phyloP scores from a whole-genome alignment of 108 stramenopile species.

The Fragilaria crotonensis region DNA sequence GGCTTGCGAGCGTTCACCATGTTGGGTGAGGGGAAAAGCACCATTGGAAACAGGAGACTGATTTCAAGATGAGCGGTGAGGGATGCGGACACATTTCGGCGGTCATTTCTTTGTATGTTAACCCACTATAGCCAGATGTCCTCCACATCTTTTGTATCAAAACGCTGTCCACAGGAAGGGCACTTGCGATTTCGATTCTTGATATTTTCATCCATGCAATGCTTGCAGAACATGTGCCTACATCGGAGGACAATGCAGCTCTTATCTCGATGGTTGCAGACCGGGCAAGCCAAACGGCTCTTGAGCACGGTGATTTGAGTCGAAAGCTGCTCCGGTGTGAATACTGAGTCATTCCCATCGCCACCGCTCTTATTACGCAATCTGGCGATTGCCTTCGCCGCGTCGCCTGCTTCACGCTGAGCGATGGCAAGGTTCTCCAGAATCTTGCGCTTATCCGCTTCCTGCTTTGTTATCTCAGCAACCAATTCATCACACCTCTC shows the following conservation, averaged over 20 bases:
- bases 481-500: slow-evolving; percentile 69
- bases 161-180: slow-evolving; percentile 76
- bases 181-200: slow-evolving; percentile 86
- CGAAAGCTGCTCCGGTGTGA: slow-evolving; percentile 64
- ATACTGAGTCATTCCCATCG: slow-evolving; percentile 30
- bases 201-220: slow-evolving; percentile 84
- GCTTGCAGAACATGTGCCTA: slow-evolving; percentile 89
- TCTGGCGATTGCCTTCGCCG: slow-evolving; percentile 29
- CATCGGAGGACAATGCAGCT: slow-evolving; percentile 85
- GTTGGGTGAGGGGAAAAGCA: no score
- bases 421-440: slow-evolving; percentile 63
- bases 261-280: slow-evolving; percentile 88
- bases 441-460: slow-evolving; percentile 58
- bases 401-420: slow-evolving; percentile 57
- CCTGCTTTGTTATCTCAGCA: slow-evolving; percentile 40
- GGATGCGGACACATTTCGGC: no score
- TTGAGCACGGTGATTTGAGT: slow-evolving; percentile 66
- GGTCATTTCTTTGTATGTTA: no score
- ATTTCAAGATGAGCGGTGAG: no score
- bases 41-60: no score
- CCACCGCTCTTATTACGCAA: slow-evolving; percentile 23
- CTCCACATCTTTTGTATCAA: slow-evolving; percentile 80
- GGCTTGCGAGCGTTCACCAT: no score
- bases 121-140: slow-evolving; percentile 82
- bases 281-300: slow-evolving; percentile 68